These are phyloP conservation scores for Globisporangium sylvaticum DNA, from an alignment of 352 stramenopile species.

Conservation along the genomic window DNA sequence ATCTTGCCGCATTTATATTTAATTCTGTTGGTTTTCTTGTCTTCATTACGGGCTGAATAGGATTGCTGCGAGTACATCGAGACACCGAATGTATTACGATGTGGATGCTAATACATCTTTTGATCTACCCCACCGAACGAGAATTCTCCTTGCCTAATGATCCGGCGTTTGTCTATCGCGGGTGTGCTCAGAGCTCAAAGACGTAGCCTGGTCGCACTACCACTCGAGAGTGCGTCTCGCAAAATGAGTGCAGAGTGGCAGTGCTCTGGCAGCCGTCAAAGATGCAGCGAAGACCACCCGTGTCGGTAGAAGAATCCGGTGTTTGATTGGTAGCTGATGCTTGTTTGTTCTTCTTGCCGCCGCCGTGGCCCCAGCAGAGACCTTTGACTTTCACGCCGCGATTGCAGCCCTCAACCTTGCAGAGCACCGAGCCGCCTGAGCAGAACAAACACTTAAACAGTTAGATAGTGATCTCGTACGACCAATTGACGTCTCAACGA, in stretches of 20 bases:
- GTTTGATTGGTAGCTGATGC: background rate
- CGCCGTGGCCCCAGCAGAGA: too few relatives aligned
- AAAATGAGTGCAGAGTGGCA: background rate
- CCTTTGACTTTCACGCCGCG: constrained; percentile 18
- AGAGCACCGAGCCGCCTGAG: constrained; percentile 23
- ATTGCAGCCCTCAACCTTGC: constrained; percentile 20
- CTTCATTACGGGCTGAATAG: too few relatives aligned
- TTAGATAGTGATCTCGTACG: too few relatives aligned
- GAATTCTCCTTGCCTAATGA: too few relatives aligned
- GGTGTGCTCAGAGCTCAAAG: background rate
- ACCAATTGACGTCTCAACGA: too few relatives aligned
- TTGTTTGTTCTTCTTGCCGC: constrained; percentile 18
- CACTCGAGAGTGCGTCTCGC: background rate
- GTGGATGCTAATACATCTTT: too few relatives aligned
- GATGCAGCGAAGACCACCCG: constrained; percentile 9
- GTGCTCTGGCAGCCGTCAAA: background rate
- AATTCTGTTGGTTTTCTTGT: too few relatives aligned
- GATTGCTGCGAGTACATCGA: too few relatives aligned
- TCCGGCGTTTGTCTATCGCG: background rate
- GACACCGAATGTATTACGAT: too few relatives aligned
- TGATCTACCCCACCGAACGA: too few relatives aligned
- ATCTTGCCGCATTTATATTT: too few relatives aligned
- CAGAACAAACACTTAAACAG: background rate
- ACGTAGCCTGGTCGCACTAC: background rate
- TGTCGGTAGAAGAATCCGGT: too few relatives aligned